Conservation (phyloP, 2,329 filamentous ascomycete species). For the Xylaria sp. region DNA sequence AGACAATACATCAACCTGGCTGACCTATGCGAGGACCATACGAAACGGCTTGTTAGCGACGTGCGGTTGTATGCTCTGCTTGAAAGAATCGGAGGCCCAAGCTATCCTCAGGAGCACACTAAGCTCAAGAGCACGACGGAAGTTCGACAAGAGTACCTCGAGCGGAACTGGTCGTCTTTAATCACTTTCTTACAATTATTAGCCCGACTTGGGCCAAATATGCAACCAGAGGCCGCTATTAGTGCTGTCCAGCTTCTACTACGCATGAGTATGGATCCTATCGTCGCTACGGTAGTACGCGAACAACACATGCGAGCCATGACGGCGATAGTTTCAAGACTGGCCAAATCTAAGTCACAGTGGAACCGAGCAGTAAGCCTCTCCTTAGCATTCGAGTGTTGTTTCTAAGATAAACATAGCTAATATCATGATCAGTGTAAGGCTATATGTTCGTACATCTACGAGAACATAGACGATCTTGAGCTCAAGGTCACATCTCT, state of each 20-base stretch:
- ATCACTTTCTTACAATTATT: constrained; percentile 58
- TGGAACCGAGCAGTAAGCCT: constrained; percentile 59
- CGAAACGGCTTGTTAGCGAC: constrained; percentile 58
- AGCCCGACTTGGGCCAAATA: constrained; percentile 50
- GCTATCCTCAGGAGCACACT: constrained; percentile 54
- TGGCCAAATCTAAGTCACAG: constrained; percentile 51
- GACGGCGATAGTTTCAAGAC: constrained; percentile 55
- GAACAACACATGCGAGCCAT: constrained; percentile 52
- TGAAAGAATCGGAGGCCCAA: constrained; percentile 65
- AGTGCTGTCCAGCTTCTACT: constrained; percentile 61
- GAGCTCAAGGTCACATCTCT: constrained; percentile 69
- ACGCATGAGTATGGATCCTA: constrained; percentile 65
- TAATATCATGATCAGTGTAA: constrained; percentile 56
- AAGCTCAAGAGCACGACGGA: constrained; percentile 45
- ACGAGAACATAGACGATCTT: constrained; percentile 59
- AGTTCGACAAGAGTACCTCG: constrained; percentile 47
- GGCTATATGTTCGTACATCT: constrained; percentile 60
- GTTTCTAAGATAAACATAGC: neutral
- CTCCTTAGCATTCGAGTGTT: neutral
- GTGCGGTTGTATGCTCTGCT: constrained; percentile 66
- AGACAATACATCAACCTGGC: constrained; percentile 70
- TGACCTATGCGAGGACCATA: constrained; percentile 57
- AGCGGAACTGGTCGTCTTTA: constrained; percentile 61
- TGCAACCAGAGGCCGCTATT: constrained; percentile 52
- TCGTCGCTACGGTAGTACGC: constrained; percentile 52